These are phyloP conservation scores for Podospora anserina DNA, from an alignment of 495 filamentous ascomycete species.

Conservation along the genomic window DNA sequence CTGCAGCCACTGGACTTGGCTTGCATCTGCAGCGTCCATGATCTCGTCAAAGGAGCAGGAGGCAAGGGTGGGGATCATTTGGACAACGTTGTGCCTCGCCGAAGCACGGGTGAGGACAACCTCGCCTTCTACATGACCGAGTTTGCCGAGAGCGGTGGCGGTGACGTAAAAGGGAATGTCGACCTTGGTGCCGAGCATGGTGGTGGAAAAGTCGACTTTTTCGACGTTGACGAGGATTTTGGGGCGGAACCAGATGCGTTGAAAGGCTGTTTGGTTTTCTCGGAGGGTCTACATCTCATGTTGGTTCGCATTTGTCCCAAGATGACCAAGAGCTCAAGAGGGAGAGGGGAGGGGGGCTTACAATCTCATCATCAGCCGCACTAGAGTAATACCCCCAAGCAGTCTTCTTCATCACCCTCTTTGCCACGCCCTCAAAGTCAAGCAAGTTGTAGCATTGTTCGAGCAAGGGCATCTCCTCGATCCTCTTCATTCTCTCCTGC, in stretches of 20 bases:
- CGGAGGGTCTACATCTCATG: slow-evolving; percentile 60
- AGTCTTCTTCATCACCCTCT: slow-evolving; percentile 84
- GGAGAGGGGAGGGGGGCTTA: background rate
- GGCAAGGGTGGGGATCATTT: slow-evolving; percentile 98
- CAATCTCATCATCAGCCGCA: slow-evolving; percentile 93
- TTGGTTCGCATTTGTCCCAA: background rate
- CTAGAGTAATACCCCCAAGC: slow-evolving; percentile 97
- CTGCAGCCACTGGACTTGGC: slow-evolving; percentile 94
- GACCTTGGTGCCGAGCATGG: slow-evolving; percentile 83
- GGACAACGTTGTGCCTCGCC: slow-evolving; percentile 78
- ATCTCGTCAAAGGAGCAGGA: slow-evolving; percentile 98
- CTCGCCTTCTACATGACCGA: slow-evolving; percentile 85
- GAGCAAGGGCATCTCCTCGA: slow-evolving; percentile 73
- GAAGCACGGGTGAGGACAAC: slow-evolving; percentile 84
- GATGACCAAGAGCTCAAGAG: too few species aligned
- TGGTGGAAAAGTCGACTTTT: slow-evolving; percentile 78
- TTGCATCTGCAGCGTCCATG: slow-evolving; percentile 72
- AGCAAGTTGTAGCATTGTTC: slow-evolving; percentile 91
- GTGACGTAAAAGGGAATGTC: slow-evolving; percentile 89
- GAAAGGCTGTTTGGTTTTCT: slow-evolving; percentile 93
- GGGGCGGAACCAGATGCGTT: slow-evolving; percentile 97
- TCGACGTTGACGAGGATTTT: slow-evolving; percentile 81
- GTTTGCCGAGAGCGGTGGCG: slow-evolving; percentile 86
- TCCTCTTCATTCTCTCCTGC: slow-evolving; percentile 66
- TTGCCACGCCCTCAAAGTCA: slow-evolving; percentile 92